Evolutionary conservation across 1,139 yeast species (phyloP), one percentile per base, ranked within the genome.

Genomic region (Candida pseudoviswanathii): DNA sequence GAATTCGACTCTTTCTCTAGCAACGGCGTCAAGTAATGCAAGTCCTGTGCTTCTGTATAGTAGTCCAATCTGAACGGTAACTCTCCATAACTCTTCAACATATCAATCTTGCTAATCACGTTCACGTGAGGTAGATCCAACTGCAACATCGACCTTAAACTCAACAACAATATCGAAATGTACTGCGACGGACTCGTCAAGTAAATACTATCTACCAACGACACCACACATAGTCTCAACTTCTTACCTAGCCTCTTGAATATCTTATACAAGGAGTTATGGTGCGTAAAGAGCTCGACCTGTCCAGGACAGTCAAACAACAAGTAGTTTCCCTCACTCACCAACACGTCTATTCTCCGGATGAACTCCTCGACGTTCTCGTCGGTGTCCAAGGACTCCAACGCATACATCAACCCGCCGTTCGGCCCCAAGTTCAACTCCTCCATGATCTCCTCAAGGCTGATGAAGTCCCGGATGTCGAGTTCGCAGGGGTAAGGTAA

Each of bases 1-100:
- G 85, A 73, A 48, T 75, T 83, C 21, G 84, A 79, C 62, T 92
- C 98, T 50, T 83, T 77, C 57, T 85, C 86, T 34, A 94, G 69
- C 52, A 74, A 74, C 0, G 97, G 96, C 10, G 80, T 72, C 46
- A 95, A 68, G 58, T 83, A 83, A 10, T 77, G 73, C 47, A 95
- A 70, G 56, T 94, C 96, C 62, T 92, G 96, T 0, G 88, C 98
- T 53, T 94, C 96, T 0, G 97, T 90, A 64, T 94, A 95, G 61
- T 78, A 95, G 53, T 92, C 96, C 47, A 95, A 72, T 47, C 81
- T 78, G 64, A 94, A 89, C 0, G 92, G 92, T 27, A 81, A 58
- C 5, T 53, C 51, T 27, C 66, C 77, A 63, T 92, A 94, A 34
- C 78, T 80, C 44, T 82, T 77, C 21, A 95, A 68, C 67, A 86